phyloP scores from a whole-genome alignment of 2,329 filamentous ascomycete genomes.

The Alternaria sp. region DNA sequence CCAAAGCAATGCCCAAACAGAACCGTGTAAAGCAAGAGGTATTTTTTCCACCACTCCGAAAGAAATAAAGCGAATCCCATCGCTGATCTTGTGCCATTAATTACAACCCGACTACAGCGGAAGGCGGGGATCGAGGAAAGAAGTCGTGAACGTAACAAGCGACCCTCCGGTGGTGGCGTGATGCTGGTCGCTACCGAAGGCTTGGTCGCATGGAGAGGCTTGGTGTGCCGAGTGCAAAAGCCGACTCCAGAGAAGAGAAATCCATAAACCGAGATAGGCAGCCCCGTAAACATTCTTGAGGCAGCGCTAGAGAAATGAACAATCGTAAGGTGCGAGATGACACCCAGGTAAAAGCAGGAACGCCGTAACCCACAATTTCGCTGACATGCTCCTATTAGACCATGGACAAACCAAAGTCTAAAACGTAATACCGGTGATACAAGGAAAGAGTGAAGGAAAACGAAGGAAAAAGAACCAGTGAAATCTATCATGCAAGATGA shows the following conservation, averaged over 20 bases:
- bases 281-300: slow-evolving; percentile 35
- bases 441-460: slow-evolving; percentile 34
- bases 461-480: slow-evolving; percentile 20
- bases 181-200: slow-evolving; percentile 7
- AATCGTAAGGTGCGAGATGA: slow-evolving; percentile 38
- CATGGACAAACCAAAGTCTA: slow-evolving; percentile 43
- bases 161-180: slow-evolving; percentile 13
- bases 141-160: slow-evolving; percentile 34
- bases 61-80: slow-evolving; percentile 33
- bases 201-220: slow-evolving; percentile 22
- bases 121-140: slow-evolving; percentile 33
- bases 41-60: slow-evolving; percentile 29
- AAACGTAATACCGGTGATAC: slow-evolving; percentile 29
- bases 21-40: slow-evolving; percentile 30
- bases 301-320: slow-evolving; percentile 30
- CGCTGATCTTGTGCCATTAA: slow-evolving; percentile 47
- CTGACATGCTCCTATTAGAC: slow-evolving; percentile 38
- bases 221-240: slow-evolving; percentile 20
- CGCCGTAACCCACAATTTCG: slow-evolving; percentile 44
- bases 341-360: slow-evolving; percentile 29
- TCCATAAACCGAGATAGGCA: slow-evolving; percentile 37
- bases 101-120: slow-evolving; percentile 42
- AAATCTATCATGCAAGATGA: slow-evolving; percentile 51
- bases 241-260: slow-evolving; percentile 34
- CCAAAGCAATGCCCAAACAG: slow-evolving; percentile 33